Percentiles rank a stretch among this genome's conserved stretches.
These are phyloP conservation scores for Apostasia shenzhenica DNA, from an alignment of 106 monocot genomes.

Conservation along the genomic window DNA sequence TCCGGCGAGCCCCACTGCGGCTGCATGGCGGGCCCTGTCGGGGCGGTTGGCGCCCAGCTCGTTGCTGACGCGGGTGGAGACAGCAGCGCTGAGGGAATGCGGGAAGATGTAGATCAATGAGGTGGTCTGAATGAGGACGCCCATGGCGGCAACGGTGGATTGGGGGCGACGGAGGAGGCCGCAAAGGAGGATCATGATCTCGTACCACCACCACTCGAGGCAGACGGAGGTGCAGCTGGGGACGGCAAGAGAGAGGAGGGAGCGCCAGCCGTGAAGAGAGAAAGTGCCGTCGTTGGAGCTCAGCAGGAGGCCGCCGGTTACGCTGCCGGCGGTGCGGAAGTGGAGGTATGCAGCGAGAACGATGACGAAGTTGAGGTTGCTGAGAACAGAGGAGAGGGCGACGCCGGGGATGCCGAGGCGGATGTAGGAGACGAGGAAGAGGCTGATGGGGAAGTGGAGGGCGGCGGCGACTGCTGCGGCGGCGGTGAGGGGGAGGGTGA, in stretches of 20 bases:
- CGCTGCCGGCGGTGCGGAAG: slow-evolving; percentile 32
- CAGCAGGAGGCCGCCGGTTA: slow-evolving; percentile 30
- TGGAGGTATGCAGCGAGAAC: slow-evolving; percentile 42
- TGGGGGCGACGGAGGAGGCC: neutral
- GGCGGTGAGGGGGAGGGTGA: slow-evolving; percentile 60
- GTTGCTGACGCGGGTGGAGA: neutral
- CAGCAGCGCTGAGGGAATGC: neutral
- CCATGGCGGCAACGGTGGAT: slow-evolving; percentile 1
- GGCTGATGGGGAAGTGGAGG: slow-evolving; percentile 65
- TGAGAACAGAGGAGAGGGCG: slow-evolving; percentile 38
- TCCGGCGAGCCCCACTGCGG: neutral
- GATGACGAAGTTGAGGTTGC: slow-evolving; percentile 59
- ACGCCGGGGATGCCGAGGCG: slow-evolving; percentile 61
- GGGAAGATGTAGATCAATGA: slow-evolving; percentile 6
- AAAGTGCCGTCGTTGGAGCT: slow-evolving; percentile 7
- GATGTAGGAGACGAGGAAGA: slow-evolving; percentile 49
- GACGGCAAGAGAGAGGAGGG: slow-evolving; percentile 8
- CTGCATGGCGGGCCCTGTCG: neutral
- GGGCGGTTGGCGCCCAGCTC: slow-evolving; percentile 6
- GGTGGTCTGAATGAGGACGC: slow-evolving; percentile 3
- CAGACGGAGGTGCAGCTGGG: slow-evolving; percentile 2
- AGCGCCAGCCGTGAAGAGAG: slow-evolving; percentile 11
- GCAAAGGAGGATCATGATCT: slow-evolving; percentile 9
- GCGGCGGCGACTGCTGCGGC: slow-evolving; percentile 37
- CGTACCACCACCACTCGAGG: slow-evolving; percentile 9